Base-by-base conservation (phyloP, 371 early-diverging fungal genomes). In the Mucor mucedo region DNA sequence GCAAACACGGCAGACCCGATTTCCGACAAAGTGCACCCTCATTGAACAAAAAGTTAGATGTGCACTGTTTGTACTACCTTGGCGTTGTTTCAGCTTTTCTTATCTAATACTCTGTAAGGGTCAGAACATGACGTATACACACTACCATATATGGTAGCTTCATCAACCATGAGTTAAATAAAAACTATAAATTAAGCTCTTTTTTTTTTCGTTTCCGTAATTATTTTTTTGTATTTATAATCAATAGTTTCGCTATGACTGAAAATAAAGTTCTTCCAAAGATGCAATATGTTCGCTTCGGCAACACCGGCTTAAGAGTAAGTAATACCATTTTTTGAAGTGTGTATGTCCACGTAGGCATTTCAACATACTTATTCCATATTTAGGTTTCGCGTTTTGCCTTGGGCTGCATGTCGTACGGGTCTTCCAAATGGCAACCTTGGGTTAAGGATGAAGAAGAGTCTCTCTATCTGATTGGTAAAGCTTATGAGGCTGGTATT, bases 401-500 rank as follows among this genome's bases (percentile, higher is more conserved):
- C 8, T 47, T 62, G 2, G 62, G 84, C 1, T 75, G 77, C 42
- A 81, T 84, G 81, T 57, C 70, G 16, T 82, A 63, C 39, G 72
- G 69, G 7, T 52, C 48, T 40, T 60, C 69, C 8, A 56, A 61
- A 42, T 68, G 64, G 64, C 60, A 52, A 40, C 7, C 45, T 13
- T 68, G 65, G 65, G 54, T 71, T 5, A 67, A 78, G 16, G 73
- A 78, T 33, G 71, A 70, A 45, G 75, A 65, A 40, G 76, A 78
- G 30, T 64, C 73, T 5, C 44, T 80, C 4, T 65, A 68, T 14
- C 13, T 82, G 14, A 77, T 83, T 45, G 67, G 69, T 11, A 57
- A 65, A 32, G 82, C 83, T 1, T 82, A 67, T 49, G 76, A 79
- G 16, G 70, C 71, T 7, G 83, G 83, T n/a, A 78, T 81, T 59